Evolutionary conservation across 2,329 filamentous ascomycete genomes (phyloP), one percentile per base, ranked within the genome.

Genomic region (Phyllachora maydis): DNA sequence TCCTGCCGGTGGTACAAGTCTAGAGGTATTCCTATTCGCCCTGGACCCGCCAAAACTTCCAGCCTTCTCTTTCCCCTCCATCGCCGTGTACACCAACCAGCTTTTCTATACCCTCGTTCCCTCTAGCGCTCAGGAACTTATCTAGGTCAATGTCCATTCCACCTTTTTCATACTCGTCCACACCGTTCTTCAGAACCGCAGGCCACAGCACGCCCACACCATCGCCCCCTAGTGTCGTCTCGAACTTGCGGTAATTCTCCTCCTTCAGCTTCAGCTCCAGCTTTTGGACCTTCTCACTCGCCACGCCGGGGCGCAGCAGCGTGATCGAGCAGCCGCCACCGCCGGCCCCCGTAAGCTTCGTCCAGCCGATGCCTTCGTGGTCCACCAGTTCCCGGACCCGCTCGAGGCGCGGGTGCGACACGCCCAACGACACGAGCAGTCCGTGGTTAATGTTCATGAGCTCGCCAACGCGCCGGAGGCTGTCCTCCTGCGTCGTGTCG

Each of bases 271-370:
- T 65, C 18, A 54, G 41, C 34, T 85, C 67, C 10, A 95, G 52
- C 7, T 57, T 50, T 13, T 54, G 47, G 14, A 90, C 48, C 36
- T 63, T 63, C 30, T 64, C 52, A 10, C 43, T 37, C 5, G 64
- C 42, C 2, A 63, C 54, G 15, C 65, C 65, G 0, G 78, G 76
- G 32, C 73, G 75, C 23, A 98, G 56, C 4, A 98, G 55, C 0
- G 85, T 90, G 35, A 98, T 95, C 3, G 83, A 85, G 47, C 90
- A 95, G 3, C 88, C 88, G 27, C 88, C 90, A 8, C 88, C 90
- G 12, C 88, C 88, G 2, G 88, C 88, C 16, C 88, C 88, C 0
- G 88, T 98, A 27, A 98, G 62, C 46, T 98, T 98, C 8, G 88
- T 93, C 83, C 83, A 98, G 15, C 88, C 88, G 26, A 93, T 76